phyloP scores from a whole-genome alignment of 345 rosid species.

The Hypericum androsaemum region DNA sequence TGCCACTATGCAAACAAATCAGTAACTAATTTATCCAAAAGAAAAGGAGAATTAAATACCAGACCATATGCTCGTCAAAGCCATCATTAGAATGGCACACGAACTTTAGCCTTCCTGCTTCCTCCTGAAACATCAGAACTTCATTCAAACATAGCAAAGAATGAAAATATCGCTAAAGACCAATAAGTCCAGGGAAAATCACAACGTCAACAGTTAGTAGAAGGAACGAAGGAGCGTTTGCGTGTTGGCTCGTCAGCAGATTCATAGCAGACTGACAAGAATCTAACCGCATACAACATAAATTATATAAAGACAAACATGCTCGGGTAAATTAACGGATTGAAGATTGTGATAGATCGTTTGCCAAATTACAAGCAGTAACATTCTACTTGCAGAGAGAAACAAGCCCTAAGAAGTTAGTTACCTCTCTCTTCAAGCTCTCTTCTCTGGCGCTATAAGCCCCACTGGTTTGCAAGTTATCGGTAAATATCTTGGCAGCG shows the following conservation, averaged over 20 bases:
- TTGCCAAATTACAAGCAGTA: too few species aligned
- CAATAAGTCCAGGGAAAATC: background rate
- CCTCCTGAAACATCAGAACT: conserved; percentile 49
- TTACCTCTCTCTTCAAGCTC: conserved; percentile 76
- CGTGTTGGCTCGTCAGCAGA: too few species aligned
- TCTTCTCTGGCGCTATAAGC: conserved; percentile 98
- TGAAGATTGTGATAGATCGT: too few species aligned
- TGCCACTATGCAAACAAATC: background rate
- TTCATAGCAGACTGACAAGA: too few species aligned
- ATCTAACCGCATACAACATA: too few species aligned
- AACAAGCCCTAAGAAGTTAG: background rate
- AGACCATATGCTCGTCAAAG: conserved; percentile 88
- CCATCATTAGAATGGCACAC: conserved; percentile 75
- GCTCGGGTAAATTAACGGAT: too few species aligned
- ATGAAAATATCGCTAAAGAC: background rate
- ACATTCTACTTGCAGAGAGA: too few species aligned
- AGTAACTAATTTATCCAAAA: conserved; percentile 2
- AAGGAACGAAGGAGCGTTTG: too few species aligned
- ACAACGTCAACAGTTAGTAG: background rate
- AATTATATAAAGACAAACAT: too few species aligned
- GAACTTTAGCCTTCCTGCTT: conserved; percentile 81
- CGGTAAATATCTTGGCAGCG: conserved; percentile 68
- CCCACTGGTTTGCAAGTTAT: conserved; percentile 89
- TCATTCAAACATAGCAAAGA: background rate
- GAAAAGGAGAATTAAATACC: conserved; percentile 44